These are phyloP conservation scores for Pythium scleroteichum DNA, from an alignment of 352 stramenopile genomes.

Conservation along the genomic window DNA sequence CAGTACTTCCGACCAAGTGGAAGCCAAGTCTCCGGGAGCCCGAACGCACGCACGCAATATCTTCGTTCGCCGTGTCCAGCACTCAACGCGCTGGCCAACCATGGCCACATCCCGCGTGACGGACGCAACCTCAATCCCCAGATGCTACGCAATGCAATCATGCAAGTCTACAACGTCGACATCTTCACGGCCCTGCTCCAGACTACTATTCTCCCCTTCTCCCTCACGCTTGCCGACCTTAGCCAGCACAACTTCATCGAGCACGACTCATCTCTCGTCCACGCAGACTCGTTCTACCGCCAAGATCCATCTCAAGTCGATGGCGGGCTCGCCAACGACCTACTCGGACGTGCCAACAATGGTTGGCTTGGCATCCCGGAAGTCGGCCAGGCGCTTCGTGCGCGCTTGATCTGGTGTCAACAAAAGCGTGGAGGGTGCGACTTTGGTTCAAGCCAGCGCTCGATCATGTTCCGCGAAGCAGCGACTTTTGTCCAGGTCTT, in stretches of 20 bases:
- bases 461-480: constrained; percentile 12
- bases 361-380: constrained; percentile 18
- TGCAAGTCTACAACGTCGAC: constrained; percentile 41
- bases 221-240: constrained; percentile 48
- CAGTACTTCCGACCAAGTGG: constrained; percentile 20
- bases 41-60: constrained; percentile 15
- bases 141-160: constrained; percentile 30
- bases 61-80: constrained; percentile 42
- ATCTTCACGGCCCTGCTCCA: constrained; percentile 32
- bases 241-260: constrained; percentile 48
- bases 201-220: constrained; percentile 23
- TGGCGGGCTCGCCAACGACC: constrained; percentile 31
- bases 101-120: constrained; percentile 36
- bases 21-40: constrained; percentile 11
- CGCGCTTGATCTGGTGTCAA: constrained; percentile 2
- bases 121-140: constrained; percentile 31
- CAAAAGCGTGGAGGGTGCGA: constrained; percentile 11
- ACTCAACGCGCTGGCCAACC: constrained; percentile 54
- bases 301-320: constrained; percentile 36
- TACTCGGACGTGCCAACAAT: constrained; percentile 29
- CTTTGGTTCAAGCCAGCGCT: constrained; percentile 11
- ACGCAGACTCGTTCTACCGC: constrained; percentile 37
- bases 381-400: constrained; percentile 4
- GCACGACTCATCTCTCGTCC: constrained; percentile 50
- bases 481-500: constrained; percentile 10